Conservation (phyloP, 345 rosid species). For the Citrus cavaleriei region DNA sequence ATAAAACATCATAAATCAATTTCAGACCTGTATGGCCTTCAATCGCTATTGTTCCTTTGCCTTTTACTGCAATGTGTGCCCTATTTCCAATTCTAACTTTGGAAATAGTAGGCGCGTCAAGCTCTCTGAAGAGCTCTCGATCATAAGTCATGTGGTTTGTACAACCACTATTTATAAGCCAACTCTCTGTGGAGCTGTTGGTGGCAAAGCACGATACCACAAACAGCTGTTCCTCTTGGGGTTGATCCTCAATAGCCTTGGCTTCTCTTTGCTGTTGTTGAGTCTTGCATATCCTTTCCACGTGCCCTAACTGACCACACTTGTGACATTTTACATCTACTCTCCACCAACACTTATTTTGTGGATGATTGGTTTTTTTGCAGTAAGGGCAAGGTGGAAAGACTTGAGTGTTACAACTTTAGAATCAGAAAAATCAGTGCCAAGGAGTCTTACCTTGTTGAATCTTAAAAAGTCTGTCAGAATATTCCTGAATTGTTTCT, state of each 20-base stretch:
- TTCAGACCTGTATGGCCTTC: not conserved
- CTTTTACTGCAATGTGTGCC: not conserved
- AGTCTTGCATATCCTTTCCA: constrained; percentile 1
- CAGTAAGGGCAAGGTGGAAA: not conserved
- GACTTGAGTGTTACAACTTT: not conserved
- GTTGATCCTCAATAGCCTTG: not conserved
- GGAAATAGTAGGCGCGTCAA: not conserved
- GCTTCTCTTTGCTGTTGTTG: constrained; percentile 4
- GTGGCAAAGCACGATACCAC: not conserved
- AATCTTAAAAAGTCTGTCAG: not conserved
- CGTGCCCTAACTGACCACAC: not conserved
- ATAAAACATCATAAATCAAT: not conserved
- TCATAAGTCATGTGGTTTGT: not conserved
- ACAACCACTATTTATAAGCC: not conserved
- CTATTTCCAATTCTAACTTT: not conserved
- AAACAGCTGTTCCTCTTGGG: not conserved
- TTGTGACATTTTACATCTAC: not conserved
- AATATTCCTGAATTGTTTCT: not conserved
- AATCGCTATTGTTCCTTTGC: too few species aligned
- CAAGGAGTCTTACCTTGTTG: constrained; percentile 4
- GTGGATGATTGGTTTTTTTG: constrained; percentile 5
- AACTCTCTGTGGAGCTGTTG: not conserved
- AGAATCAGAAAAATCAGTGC: constrained; percentile 5
- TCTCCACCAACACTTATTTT: constrained; percentile 15
- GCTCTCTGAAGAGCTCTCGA: not conserved